These are phyloP conservation scores for Rutstroemia sp. DNA, from an alignment of 2,329 filamentous ascomycete genomes.

Conservation along the genomic window DNA sequence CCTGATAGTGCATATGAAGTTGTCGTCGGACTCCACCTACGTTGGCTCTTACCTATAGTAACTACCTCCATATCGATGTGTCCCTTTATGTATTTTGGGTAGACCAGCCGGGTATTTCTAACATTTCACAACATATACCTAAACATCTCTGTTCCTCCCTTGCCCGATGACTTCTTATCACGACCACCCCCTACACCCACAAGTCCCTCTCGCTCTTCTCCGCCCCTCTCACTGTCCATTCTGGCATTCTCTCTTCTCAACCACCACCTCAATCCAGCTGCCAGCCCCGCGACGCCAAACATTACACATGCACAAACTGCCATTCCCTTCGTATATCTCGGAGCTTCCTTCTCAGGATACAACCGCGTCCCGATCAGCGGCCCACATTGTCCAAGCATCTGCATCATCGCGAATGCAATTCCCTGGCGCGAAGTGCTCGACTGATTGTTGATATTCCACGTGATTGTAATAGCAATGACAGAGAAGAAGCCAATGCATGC, in stretches of 20 bases:
- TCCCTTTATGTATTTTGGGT: too few relatives aligned
- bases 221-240: slow-evolving; percentile 31
- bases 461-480: slow-evolving; percentile 75
- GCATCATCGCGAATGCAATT: slow-evolving; percentile 71
- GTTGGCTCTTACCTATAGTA: too few relatives aligned
- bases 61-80: too few relatives aligned
- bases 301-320: slow-evolving; percentile 42
- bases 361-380: slow-evolving; percentile 43
- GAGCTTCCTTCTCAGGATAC: slow-evolving; percentile 43
- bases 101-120: not conserved
- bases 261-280: slow-evolving; percentile 34
- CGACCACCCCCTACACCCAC: not conserved
- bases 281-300: slow-evolving; percentile 37
- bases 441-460: slow-evolving; percentile 87
- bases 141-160: slow-evolving; percentile 14
- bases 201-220: slow-evolving; percentile 2
- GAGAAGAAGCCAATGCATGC: slow-evolving; percentile 76
- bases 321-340: slow-evolving; percentile 43
- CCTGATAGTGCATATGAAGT: too few relatives aligned
- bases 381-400: slow-evolving; percentile 52
- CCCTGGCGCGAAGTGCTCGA: slow-evolving; percentile 60
- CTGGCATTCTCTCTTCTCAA: slow-evolving; percentile 22
- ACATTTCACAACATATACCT: slow-evolving; percentile 17
- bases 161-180: not conserved
- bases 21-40: too few relatives aligned